These are phyloP conservation scores for Wickerhamomyces rabaulensis DNA, from an alignment of 805 yeast species.

Conservation along the genomic window DNA sequence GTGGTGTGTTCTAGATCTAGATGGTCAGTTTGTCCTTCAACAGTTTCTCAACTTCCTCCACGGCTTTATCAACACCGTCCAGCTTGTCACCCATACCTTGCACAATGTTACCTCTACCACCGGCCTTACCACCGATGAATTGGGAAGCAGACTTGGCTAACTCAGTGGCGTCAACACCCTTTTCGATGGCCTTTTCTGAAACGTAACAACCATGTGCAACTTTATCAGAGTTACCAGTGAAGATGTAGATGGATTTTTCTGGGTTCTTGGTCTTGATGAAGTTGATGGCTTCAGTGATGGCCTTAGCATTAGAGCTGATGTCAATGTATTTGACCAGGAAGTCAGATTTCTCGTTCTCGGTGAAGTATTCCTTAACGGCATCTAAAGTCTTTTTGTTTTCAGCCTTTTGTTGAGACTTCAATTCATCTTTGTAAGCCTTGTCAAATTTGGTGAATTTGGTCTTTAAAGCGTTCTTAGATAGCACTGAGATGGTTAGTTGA, in stretches of 20 bases:
- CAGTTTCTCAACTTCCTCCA: conserved; percentile 59
- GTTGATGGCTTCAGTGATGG: conserved; percentile 88
- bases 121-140: conserved; percentile 92
- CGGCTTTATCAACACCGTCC: conserved; percentile 64
- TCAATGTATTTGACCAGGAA: conserved; percentile 64
- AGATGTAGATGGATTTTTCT: conserved; percentile 70
- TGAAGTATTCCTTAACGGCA: conserved; percentile 65
- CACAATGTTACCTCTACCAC: conserved; percentile 94
- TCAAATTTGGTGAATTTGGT: conserved; percentile 73
- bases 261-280: conserved; percentile 72
- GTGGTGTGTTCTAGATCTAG: conserved; percentile 3
- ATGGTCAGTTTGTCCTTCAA: conserved; percentile 50
- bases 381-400: conserved; percentile 81
- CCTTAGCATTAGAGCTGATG: conserved; percentile 83
- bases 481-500: conserved; percentile 73
- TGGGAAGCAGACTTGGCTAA: conserved; percentile 67
- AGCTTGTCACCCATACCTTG: conserved; percentile 95
- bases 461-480: conserved; percentile 72
- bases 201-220: conserved; percentile 96
- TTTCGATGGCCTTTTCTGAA: conserved; percentile 59
- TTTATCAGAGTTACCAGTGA: conserved; percentile 68
- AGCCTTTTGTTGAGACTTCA: conserved; percentile 81
- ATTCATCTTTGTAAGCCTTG: conserved; percentile 82
- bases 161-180: conserved; percentile 71
- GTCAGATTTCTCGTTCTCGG: conserved; percentile 42